These are phyloP conservation scores for Amorphotheca resinae DNA, from an alignment of 495 filamentous ascomycete genomes.

Conservation along the genomic window DNA sequence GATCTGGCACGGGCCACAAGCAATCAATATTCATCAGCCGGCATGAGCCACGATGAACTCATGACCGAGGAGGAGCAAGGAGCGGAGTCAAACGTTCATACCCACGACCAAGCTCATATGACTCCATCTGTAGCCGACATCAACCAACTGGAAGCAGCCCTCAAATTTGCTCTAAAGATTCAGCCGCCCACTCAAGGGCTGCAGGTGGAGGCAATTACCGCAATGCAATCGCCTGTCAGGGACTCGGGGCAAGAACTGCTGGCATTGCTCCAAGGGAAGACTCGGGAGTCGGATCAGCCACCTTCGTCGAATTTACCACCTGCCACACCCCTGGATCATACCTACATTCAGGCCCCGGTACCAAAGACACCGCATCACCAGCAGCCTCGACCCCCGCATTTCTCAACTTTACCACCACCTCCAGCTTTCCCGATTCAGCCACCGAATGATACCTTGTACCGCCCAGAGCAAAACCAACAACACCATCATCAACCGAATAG, in stretches of 20 bases:
- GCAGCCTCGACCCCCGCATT: slow-evolving; percentile 12
- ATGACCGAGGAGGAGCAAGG: slow-evolving; percentile 22
- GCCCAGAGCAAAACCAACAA: slow-evolving; percentile 10
- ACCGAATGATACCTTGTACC: slow-evolving; percentile 11
- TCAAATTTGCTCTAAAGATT: slow-evolving; percentile 53
- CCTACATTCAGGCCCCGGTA: slow-evolving; percentile 23
- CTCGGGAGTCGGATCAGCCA: slow-evolving; percentile 8
- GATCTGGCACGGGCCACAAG: slow-evolving; percentile 33
- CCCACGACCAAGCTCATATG: slow-evolving; percentile 11
- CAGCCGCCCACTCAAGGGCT: slow-evolving; percentile 35
- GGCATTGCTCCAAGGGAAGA: slow-evolving; percentile 38
- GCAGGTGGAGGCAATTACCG: slow-evolving; percentile 21
- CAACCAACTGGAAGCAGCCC: slow-evolving; percentile 40
- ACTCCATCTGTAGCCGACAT: slow-evolving; percentile 28
- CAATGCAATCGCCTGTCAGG: slow-evolving; percentile 8
- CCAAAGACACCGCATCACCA: slow-evolving; percentile 23
- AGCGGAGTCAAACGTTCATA: slow-evolving; percentile 7
- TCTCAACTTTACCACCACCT: slow-evolving; percentile 20
- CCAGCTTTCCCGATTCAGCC: slow-evolving; percentile 14
- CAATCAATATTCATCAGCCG: slow-evolving; percentile 18
- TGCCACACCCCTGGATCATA: slow-evolving; percentile 21
- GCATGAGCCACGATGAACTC: slow-evolving; percentile 15
- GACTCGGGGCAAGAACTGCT: slow-evolving; percentile 39
- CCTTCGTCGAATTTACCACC: slow-evolving; percentile 9
- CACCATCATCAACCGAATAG: not conserved